Evolutionary conservation across 805 yeast species (phyloP).

Genomic region (Saturnispora ahearnii): DNA sequence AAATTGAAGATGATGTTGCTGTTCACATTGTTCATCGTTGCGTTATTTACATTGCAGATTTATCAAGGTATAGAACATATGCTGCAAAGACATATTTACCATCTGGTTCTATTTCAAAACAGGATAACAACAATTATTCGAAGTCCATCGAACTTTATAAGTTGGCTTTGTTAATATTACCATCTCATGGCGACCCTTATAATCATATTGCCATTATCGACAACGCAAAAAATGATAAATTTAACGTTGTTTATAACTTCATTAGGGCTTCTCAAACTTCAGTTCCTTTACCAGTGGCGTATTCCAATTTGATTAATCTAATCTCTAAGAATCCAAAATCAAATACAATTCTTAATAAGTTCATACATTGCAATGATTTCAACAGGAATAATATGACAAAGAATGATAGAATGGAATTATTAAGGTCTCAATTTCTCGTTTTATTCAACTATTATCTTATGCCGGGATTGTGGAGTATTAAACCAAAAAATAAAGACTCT

Average conservation of each 20-base stretch:
- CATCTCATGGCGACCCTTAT: slow-evolving; percentile 61
- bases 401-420: slow-evolving; percentile 25
- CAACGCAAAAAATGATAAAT: slow-evolving; percentile 40
- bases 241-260: slow-evolving; percentile 42
- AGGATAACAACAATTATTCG: slow-evolving; percentile 33
- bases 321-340: slow-evolving; percentile 29
- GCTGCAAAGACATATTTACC: slow-evolving; percentile 37
- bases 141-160: slow-evolving; percentile 41
- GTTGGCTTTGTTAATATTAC: slow-evolving; percentile 47
- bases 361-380: slow-evolving; percentile 20
- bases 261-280: slow-evolving; percentile 49
- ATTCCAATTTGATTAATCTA: slow-evolving; percentile 34
- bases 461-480: slow-evolving; percentile 32
- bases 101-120: slow-evolving; percentile 26
- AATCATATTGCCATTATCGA: slow-evolving; percentile 50
- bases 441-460: slow-evolving; percentile 31
- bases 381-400: slow-evolving; percentile 25
- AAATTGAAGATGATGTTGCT: neutral
- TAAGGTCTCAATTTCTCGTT: slow-evolving; percentile 26
- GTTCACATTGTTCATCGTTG: slow-evolving; percentile 30
- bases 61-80: slow-evolving; percentile 46
- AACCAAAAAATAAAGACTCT: slow-evolving; percentile 8
- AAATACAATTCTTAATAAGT: slow-evolving; percentile 22
- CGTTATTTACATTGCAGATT: slow-evolving; percentile 46
- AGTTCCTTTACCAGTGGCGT: slow-evolving; percentile 39